Conservation (phyloP, 2,329 filamentous ascomycete genomes). For the Chaetoscypha palmicola region DNA sequence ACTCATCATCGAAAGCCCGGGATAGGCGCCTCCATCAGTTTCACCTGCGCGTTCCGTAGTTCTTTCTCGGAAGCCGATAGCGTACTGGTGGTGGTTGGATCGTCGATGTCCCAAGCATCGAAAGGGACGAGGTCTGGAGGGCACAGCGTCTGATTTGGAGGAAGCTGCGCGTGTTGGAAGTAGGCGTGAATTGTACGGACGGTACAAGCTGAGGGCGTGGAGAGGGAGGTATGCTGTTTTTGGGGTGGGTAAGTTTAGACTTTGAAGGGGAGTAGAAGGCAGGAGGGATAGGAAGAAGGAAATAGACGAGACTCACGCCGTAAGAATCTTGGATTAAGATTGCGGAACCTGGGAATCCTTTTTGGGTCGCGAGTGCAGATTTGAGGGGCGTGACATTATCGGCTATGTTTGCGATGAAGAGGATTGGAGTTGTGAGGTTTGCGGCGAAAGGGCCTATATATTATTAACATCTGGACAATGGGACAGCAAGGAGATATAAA, state of each 20-base stretch:
- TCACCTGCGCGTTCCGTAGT: background rate
- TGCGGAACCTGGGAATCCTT: conserved; percentile 38
- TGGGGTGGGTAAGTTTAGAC: background rate
- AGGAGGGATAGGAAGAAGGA: background rate
- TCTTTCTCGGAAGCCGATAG: background rate
- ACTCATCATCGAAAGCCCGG: no score
- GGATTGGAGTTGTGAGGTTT: conserved; percentile 31
- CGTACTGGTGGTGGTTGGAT: background rate
- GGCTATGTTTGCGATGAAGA: conserved; percentile 33
- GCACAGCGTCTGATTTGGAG: conserved; percentile 39
- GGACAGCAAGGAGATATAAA: conserved; percentile 1
- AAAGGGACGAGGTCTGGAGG: conserved; percentile 40
- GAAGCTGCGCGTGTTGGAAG: conserved; percentile 38
- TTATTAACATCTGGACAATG: background rate
- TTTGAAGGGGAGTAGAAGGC: background rate
- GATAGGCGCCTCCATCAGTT: background rate
- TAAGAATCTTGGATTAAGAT: conserved; percentile 44
- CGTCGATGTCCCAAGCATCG: conserved; percentile 10
- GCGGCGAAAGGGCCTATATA: conserved; percentile 28
- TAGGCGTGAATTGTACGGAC: conserved; percentile 31
- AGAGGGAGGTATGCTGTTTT: conserved; percentile 45
- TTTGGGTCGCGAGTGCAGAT: conserved; percentile 29
- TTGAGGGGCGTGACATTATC: conserved; percentile 33
- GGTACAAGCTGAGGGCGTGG: conserved; percentile 32
- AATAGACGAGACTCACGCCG: conserved; percentile 33